Conservation (phyloP, 2,329 filamentous ascomycete genomes). For the Ophiocordyceps camponoti-leonardi region DNA sequence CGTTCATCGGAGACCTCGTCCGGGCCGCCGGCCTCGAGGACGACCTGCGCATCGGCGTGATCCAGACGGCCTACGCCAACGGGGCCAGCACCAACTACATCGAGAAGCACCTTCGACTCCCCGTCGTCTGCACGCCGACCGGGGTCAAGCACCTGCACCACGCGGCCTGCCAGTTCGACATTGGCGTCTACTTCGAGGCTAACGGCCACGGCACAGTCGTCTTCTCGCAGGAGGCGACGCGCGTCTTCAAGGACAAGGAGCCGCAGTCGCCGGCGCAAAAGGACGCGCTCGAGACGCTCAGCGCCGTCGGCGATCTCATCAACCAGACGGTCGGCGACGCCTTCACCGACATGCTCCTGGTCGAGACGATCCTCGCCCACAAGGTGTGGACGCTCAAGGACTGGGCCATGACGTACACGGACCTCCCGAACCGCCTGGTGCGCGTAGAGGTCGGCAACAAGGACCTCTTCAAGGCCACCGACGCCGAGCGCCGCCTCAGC, state of each 20-base stretch:
- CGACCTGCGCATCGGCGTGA: slow-evolving; percentile 77
- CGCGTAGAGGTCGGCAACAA: slow-evolving; percentile 81
- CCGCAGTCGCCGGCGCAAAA: slow-evolving; percentile 87
- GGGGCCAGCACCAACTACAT: slow-evolving; percentile 89
- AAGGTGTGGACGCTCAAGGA: slow-evolving; percentile 81
- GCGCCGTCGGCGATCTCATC: slow-evolving; percentile 75
- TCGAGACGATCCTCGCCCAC: slow-evolving; percentile 90
- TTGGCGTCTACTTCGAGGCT: slow-evolving; percentile 96
- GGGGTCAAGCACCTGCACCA: slow-evolving; percentile 97
- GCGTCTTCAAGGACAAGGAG: slow-evolving; percentile 59
- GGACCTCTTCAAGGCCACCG: slow-evolving; percentile 76
- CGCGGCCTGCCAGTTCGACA: slow-evolving; percentile 84
- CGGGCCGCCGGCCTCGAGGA: slow-evolving; percentile 61
- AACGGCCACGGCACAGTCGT: slow-evolving; percentile 96
- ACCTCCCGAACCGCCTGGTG: slow-evolving; percentile 89
- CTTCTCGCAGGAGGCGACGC: slow-evolving; percentile 72
- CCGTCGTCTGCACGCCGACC: slow-evolving; percentile 83
- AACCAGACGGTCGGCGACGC: slow-evolving; percentile 98
- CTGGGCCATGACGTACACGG: slow-evolving; percentile 84
- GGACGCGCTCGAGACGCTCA: slow-evolving; percentile 70
- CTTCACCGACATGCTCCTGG: slow-evolving; percentile 85
- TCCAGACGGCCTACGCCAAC: slow-evolving; percentile 97
- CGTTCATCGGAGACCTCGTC: slow-evolving; percentile 81
- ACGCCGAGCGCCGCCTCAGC: slow-evolving; percentile 78
- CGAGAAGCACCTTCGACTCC: slow-evolving; percentile 69